phyloP scores from a whole-genome alignment of 2,329 filamentous ascomycete species.

The Anisogramma anomala region DNA sequence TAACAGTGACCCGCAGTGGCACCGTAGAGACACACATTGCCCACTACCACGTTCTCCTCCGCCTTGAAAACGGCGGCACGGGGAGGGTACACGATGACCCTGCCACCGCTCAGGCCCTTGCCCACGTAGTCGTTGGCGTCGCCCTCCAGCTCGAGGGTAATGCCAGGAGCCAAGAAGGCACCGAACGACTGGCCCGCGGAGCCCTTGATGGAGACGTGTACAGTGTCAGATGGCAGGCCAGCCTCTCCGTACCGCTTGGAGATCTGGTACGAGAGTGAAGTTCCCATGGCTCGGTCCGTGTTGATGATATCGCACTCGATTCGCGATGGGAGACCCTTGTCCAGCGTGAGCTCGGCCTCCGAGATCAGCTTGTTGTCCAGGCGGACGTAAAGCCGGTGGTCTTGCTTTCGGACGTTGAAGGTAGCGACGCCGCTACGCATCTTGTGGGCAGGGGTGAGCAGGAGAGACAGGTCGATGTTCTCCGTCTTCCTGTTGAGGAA shows the following conservation, averaged over 20 bases:
- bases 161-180: constrained; percentile 83
- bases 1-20: constrained; percentile 84
- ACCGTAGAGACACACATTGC: constrained; percentile 91
- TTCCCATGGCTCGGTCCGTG: constrained; percentile 86
- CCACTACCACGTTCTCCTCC: constrained; percentile 88
- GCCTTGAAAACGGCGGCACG: constrained; percentile 86
- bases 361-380: constrained; percentile 96
- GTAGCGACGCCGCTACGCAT: constrained; percentile 88
- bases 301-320: constrained; percentile 96
- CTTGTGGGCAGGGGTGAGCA: constrained; percentile 90
- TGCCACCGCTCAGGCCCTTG: constrained; percentile 87
- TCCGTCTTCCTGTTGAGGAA: constrained; percentile 78
- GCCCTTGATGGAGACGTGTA: constrained; percentile 92
- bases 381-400: constrained; percentile 84
- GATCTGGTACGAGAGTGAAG: constrained; percentile 90
- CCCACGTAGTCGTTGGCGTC: constrained; percentile 96
- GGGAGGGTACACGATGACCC: constrained; percentile 85
- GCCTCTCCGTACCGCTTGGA: constrained; percentile 84
- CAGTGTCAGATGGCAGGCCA: constrained; percentile 81
- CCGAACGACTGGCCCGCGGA: constrained; percentile 95
- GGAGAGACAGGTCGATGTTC: constrained; percentile 86
- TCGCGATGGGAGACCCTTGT: constrained; percentile 84
- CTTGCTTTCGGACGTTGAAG: constrained; percentile 96
- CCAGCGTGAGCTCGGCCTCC: constrained; percentile 84
- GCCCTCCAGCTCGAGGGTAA: constrained; percentile 89